Evolutionary conservation across 306 rosid genomes (phyloP).

Genomic region (Citrullus mucosospermus): DNA sequence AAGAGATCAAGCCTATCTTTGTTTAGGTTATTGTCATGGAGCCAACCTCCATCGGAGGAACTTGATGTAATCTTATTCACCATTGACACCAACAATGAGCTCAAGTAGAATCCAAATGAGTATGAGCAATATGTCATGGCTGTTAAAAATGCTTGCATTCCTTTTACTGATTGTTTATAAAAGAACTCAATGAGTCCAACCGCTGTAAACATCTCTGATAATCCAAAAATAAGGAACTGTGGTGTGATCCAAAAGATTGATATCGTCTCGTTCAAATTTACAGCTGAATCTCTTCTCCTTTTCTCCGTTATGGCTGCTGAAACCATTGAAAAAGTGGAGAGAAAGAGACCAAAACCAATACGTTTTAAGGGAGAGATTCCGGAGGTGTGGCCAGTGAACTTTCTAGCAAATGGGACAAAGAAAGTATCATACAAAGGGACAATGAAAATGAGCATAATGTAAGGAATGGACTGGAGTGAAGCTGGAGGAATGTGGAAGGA

Average conservation of each 20-base stretch:
- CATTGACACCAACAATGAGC: slow-evolving; percentile 59
- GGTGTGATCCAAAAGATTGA: slow-evolving; percentile 97
- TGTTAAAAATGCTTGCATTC: slow-evolving; percentile 78
- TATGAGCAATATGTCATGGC: slow-evolving; percentile 83
- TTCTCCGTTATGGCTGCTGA: slow-evolving; percentile 78
- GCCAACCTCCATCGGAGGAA: slow-evolving; percentile 49
- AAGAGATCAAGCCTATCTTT: slow-evolving; percentile 78
- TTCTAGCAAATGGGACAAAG: slow-evolving; percentile 75
- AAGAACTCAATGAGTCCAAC: slow-evolving; percentile 90
- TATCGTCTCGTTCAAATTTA: slow-evolving; percentile 23
- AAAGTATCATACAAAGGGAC: slow-evolving; percentile 79
- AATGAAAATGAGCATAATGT: slow-evolving; percentile 58
- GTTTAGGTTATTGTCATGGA: slow-evolving; percentile 58
- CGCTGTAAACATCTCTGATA: slow-evolving; percentile 86
- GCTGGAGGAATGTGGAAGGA: slow-evolving; percentile 82
- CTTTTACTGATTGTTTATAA: slow-evolving; percentile 62
- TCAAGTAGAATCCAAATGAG: slow-evolving; percentile 85
- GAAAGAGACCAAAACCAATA: slow-evolving; percentile 78
- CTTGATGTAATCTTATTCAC: slow-evolving; percentile 59
- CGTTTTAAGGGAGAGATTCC: slow-evolving; percentile 68
- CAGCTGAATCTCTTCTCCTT: slow-evolving; percentile 55
- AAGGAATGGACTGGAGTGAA: slow-evolving; percentile 86
- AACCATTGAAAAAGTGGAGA: slow-evolving; percentile 83
- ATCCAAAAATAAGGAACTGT: slow-evolving; percentile 79
- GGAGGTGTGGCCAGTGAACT: slow-evolving; percentile 60